Evolutionary conservation across 495 filamentous ascomycete genomes (phyloP).

Genomic region (Sphaerosporella brunnea): DNA sequence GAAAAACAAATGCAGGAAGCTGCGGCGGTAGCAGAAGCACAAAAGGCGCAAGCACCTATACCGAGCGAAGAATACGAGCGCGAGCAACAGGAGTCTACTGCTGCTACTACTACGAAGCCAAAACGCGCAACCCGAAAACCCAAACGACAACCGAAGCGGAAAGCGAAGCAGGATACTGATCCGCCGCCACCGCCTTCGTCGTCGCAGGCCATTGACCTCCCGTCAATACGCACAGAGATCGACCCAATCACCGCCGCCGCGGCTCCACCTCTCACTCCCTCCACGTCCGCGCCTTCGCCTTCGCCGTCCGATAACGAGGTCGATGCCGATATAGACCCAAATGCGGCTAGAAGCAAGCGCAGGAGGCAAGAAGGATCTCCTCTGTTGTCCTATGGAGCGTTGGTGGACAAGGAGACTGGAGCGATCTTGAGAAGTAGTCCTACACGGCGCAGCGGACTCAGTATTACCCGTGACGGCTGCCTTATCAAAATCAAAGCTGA

Average conservation of each 20-base stretch:
- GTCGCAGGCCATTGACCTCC: not conserved
- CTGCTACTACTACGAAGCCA: not conserved
- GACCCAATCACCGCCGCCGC: conserved; percentile 9
- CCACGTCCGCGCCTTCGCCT: too few species aligned
- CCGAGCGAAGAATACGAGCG: not conserved
- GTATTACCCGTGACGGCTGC: too few species aligned
- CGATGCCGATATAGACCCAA: not conserved
- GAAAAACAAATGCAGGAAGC: not conserved
- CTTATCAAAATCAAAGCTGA: too few species aligned
- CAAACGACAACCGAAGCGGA: not conserved
- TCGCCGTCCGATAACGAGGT: too few species aligned
- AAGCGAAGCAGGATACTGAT: not conserved
- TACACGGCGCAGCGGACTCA: too few species aligned
- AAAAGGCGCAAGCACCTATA: not conserved
- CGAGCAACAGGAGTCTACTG: not conserved
- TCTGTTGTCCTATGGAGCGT: too few species aligned
- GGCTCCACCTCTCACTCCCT: conserved; percentile 11
- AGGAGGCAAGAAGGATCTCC: conserved; percentile 8
- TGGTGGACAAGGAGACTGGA: too few species aligned
- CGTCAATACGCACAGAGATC: not conserved
- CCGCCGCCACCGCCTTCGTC: not conserved
- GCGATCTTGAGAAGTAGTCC: conserved; percentile 4
- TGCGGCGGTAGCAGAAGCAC: not conserved
- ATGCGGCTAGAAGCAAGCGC: not conserved
- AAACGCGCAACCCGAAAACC: not conserved